Conservation (phyloP, 225 moss, liverwort and hornwort genomes). For the Rhytidiadelphus loreus region DNA sequence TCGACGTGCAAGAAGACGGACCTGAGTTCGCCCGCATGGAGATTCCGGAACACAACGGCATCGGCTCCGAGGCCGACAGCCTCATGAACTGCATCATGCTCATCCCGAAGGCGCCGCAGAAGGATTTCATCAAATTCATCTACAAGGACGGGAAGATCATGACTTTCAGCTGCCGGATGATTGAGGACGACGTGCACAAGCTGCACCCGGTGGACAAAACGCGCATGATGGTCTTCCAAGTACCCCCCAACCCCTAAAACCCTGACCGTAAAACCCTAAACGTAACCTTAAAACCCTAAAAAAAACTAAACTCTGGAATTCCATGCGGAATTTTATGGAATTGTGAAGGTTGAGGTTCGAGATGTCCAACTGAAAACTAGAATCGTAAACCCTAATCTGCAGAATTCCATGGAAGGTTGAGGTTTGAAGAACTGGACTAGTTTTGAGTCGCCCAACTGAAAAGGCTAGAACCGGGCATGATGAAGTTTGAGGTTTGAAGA, state of each 20-base stretch:
- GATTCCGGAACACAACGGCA: conserved; percentile 88
- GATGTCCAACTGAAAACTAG: not conserved
- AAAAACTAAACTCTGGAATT: not conserved
- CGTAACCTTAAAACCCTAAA: not conserved
- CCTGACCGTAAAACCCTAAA: not conserved
- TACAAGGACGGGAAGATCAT: conserved; percentile 83
- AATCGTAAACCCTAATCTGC: not conserved
- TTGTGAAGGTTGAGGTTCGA: not conserved
- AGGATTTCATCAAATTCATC: conserved; percentile 87
- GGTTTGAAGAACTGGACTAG: not conserved
- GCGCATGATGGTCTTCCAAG: conserved; percentile 45
- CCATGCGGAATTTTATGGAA: not conserved
- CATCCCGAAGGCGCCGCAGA: conserved; percentile 66
- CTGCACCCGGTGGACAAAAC: conserved; percentile 80
- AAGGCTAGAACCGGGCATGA: not conserved
- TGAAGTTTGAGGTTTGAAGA: too few relatives aligned
- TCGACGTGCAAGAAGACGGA: conserved; percentile 74
- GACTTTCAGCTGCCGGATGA: conserved; percentile 60
- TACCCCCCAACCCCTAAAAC: not conserved
- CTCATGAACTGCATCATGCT: conserved; percentile 83
- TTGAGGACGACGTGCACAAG: conserved; percentile 63
- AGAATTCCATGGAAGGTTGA: not conserved
- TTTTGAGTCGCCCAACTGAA: not conserved
- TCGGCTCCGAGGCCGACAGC: conserved; percentile 77
- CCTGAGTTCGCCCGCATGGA: conserved; percentile 88